Evolutionary conservation across 805 yeast genomes (phyloP), one percentile per base, ranked within the genome.

Genomic region (Hanseniaspora osmophila): DNA sequence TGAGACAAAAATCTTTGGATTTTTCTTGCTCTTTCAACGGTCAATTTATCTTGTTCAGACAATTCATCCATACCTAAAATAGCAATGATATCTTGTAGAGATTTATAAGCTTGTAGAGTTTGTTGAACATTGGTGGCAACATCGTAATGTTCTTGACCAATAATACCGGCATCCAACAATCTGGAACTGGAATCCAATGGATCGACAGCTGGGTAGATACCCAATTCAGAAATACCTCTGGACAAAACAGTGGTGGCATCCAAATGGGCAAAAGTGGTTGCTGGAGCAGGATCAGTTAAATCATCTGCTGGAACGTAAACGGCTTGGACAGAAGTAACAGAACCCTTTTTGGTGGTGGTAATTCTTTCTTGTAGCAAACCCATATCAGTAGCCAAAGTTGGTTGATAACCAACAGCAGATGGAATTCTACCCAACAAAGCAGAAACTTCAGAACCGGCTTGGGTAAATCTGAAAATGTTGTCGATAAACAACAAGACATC

Each of bases 191-290:
- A 92, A 76, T 90, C 98, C 71, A 92, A 84, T 66, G 98, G 98
- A 75, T 92, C 98, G 78, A 92, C 98, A 67, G 98, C 98, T 69
- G 98, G 98, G 87, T 92, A 92, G 71, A 92, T 92, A 88, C 97
- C 97, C 73, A 92, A 80, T 78, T 92, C 98, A 52, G 98, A 92
- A 68, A 92, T 92, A 80, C 95, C 88, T 80, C 98, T 87, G 62
- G 97, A 88, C 79, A 92, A 84, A 72, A 92, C 98, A 66, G 98
- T 90, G 69, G 98, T 90, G 68, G 98, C 98, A 70, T 90, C 98
- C 81, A 90, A 88, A 73, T 90, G 98, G 65, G 98, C 98, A 71
- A 90, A 90, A 62, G 98, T 90, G 68, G 98, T 90, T 62, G 98
- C 98, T 67, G 96, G 98, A 65, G 98, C 98, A 72, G 98, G 98